phyloP scores from a whole-genome alignment of 352 stramenopile species.

The Phytophthora quininea region DNA sequence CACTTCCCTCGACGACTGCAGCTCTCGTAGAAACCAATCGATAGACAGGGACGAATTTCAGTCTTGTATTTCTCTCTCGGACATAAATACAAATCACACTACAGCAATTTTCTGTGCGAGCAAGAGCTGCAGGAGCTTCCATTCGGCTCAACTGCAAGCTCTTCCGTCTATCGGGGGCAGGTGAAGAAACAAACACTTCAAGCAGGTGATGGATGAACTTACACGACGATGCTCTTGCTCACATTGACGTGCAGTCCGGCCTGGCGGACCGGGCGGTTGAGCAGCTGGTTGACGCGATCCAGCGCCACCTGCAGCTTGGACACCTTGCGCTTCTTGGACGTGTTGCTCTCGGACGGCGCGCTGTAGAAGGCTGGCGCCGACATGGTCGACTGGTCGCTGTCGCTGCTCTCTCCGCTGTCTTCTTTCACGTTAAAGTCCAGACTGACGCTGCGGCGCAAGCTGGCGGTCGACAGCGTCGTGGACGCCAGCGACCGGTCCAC shows the following conservation, averaged over 20 bases:
- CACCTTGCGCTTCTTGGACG: slow-evolving; percentile 68
- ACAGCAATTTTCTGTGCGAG: slow-evolving; percentile 20
- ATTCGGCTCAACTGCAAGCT: slow-evolving; percentile 24
- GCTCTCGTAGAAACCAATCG: slow-evolving; percentile 8
- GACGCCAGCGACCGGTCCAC: slow-evolving; percentile 25
- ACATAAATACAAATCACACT: slow-evolving; percentile 33
- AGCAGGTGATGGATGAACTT: not conserved
- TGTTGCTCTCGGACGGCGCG: slow-evolving; percentile 40
- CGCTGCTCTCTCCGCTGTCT: slow-evolving; percentile 31
- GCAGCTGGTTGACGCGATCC: slow-evolving; percentile 72
- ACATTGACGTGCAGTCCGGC: slow-evolving; percentile 64
- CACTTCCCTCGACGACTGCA: slow-evolving; percentile 54
- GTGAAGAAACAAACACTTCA: not conserved
- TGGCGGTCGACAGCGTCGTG: slow-evolving; percentile 26
- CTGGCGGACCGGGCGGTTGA: slow-evolving; percentile 78
- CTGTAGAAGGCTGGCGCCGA: slow-evolving; percentile 37
- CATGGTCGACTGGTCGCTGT: slow-evolving; percentile 26
- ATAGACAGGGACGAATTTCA: slow-evolving; percentile 21
- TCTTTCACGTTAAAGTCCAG: slow-evolving; percentile 26
- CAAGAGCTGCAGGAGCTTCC: slow-evolving; percentile 23
- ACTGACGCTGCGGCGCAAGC: slow-evolving; percentile 28
- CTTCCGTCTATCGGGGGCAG: slow-evolving; percentile 26
- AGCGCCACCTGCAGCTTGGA: slow-evolving; percentile 70
- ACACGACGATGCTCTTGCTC: slow-evolving; percentile 79
- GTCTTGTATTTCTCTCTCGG: slow-evolving; percentile 29